Evolutionary conservation across 805 yeast genomes (phyloP).

Genomic region (Kuraishia molischiana): DNA sequence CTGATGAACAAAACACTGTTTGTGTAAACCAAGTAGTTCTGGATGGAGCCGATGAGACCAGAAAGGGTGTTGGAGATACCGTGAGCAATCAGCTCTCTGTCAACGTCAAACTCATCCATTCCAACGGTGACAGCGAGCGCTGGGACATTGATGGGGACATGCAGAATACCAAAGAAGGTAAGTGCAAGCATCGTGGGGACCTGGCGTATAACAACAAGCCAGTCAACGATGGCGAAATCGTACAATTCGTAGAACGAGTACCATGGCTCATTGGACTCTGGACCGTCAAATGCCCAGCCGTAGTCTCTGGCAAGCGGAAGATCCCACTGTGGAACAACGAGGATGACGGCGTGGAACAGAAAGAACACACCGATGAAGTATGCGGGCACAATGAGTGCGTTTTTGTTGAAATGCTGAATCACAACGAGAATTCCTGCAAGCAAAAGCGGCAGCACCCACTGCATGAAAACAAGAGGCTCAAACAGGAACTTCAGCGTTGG

Average conservation of each 20-base stretch:
- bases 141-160: constrained; percentile 96
- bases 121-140: constrained; percentile 89
- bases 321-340: constrained; percentile 55
- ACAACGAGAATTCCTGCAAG: constrained; percentile 53
- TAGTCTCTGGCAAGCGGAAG: constrained; percentile 49
- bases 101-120: constrained; percentile 81
- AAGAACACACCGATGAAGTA: constrained; percentile 67
- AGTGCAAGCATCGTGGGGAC: constrained; percentile 92
- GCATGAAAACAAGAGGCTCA: constrained; percentile 33
- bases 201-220: constrained; percentile 58
- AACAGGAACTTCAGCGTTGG: constrained; percentile 42
- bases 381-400: constrained; percentile 70
- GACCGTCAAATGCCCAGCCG: constrained; percentile 82
- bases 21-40: constrained; percentile 90
- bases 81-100: constrained; percentile 89
- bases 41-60: constrained; percentile 81
- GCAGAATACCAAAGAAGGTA: constrained; percentile 91
- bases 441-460: constrained; percentile 63
- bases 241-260: constrained; percentile 72
- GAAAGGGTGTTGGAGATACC: constrained; percentile 84
- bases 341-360: constrained; percentile 59
- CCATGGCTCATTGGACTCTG: constrained; percentile 73
- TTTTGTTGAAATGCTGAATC: constrained; percentile 48
- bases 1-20: constrained; percentile 85
- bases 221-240: constrained; percentile 61